Evolutionary conservation across 495 filamentous ascomycete species (phyloP).

Genomic region (Astrothelium macrocarpum): DNA sequence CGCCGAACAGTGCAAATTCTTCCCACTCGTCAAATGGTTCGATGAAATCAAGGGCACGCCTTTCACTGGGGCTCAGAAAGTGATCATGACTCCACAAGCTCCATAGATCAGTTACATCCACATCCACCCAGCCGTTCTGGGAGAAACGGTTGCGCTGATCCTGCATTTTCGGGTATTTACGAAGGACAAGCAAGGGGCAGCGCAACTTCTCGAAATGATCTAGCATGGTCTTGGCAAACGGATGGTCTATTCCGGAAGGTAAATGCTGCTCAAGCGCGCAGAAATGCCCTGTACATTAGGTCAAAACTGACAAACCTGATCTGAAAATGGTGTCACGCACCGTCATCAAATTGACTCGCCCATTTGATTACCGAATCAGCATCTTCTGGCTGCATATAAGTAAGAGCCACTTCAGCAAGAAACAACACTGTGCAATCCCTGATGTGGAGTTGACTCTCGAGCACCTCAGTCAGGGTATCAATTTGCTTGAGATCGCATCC

Average conservation of each 20-base stretch:
- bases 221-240: constrained; percentile 83
- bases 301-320: background rate
- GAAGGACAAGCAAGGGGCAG: constrained; percentile 63
- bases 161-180: constrained; percentile 53
- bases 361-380: constrained; percentile 65
- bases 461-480: constrained; percentile 42
- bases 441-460: constrained; percentile 47
- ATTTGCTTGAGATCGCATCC: constrained; percentile 74
- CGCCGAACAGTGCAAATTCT: constrained; percentile 77
- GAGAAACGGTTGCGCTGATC: constrained; percentile 60
- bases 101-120: constrained; percentile 59
- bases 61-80: constrained; percentile 48
- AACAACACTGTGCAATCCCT: constrained; percentile 49
- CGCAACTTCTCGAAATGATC: constrained; percentile 71
- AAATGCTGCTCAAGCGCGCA: constrained; percentile 85
- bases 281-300: constrained; percentile 39
- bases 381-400: constrained; percentile 72
- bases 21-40: constrained; percentile 97
- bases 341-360: constrained; percentile 53
- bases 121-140: constrained; percentile 52
- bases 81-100: constrained; percentile 62
- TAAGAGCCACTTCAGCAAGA: constrained; percentile 79
- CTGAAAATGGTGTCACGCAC: constrained; percentile 20
- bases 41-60: constrained; percentile 48
- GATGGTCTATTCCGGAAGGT: constrained; percentile 64